phyloP scores from a whole-genome alignment of 768 basidiomycete species.

The Lactarius akahatsu region DNA sequence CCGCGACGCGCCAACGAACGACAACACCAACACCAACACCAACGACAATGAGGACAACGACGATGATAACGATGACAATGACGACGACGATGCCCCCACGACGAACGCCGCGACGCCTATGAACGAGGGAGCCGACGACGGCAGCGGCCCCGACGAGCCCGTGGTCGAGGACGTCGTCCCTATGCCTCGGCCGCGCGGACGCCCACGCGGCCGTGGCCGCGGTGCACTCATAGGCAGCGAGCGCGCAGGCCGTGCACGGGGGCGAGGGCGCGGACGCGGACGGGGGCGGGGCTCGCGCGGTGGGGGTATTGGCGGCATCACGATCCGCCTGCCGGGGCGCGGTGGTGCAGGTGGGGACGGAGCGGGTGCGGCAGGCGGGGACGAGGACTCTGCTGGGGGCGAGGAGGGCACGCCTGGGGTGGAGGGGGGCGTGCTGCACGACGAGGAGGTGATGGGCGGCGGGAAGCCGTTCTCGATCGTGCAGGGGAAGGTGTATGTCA shows the following conservation, averaged over 20 bases:
- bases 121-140: conserved; percentile 19
- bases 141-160: conserved; percentile 13
- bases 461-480: conserved; percentile 75
- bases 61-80: conserved; percentile 25
- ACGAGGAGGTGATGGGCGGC: conserved; percentile 35
- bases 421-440: conserved; percentile 33
- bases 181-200: conserved; percentile 28
- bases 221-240: conserved; percentile 31
- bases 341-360: conserved; percentile 31
- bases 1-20: conserved; percentile 14
- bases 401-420: conserved; percentile 39
- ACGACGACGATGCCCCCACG: conserved; percentile 11
- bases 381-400: conserved; percentile 26
- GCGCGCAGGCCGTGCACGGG: conserved; percentile 33
- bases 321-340: conserved; percentile 36
- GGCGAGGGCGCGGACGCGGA: conserved; percentile 35
- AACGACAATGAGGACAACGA: conserved; percentile 13
- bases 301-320: conserved; percentile 20
- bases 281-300: conserved; percentile 32
- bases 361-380: conserved; percentile 37
- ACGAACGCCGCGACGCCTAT: conserved; percentile 19
- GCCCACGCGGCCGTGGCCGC: conserved; percentile 34
- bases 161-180: conserved; percentile 14
- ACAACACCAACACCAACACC: background rate
- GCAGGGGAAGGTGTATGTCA: conserved; percentile 68